Percentiles rank a stretch among this genome's conserved stretches.
Conservation (phyloP, 257 asterid genomes). For the Salvia splendens region DNA sequence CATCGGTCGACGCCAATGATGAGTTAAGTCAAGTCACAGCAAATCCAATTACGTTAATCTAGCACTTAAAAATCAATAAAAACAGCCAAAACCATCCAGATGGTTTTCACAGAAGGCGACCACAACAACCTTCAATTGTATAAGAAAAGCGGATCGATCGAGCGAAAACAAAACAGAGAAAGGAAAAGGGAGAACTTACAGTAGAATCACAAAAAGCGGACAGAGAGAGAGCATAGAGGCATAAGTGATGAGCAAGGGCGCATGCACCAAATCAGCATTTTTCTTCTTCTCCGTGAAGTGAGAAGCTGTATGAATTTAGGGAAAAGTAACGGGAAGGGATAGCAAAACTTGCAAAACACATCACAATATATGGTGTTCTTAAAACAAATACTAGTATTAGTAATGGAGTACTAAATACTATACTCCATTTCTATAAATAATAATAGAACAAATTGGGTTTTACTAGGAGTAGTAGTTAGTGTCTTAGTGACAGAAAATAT, state of each 20-base stretch:
- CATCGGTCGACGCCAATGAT: background rate
- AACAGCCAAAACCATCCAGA: too few relatives aligned
- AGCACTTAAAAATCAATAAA: background rate
- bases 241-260: slow-evolving; percentile 74
- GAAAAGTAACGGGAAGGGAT: too few relatives aligned
- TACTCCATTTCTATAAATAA: too few relatives aligned
- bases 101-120: background rate
- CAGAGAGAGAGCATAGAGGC: slow-evolving; percentile 74
- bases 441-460: too few relatives aligned
- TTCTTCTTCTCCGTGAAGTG: slow-evolving; percentile 17
- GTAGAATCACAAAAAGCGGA: slow-evolving; percentile 91
- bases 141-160: slow-evolving; percentile 28
- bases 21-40: background rate
- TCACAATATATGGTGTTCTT: too few relatives aligned
- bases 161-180: slow-evolving; percentile 44
- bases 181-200: slow-evolving; percentile 61
- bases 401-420: too few relatives aligned
- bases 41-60: background rate
- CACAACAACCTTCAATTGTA: background rate
- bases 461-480: too few relatives aligned
- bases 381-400: too few relatives aligned
- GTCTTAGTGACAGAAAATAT: too few relatives aligned
- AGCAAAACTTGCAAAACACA: too few relatives aligned
- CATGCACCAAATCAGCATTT: slow-evolving; percentile 70
- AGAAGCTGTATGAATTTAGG: too few relatives aligned